Conservation (phyloP, 1,139 yeast genomes). For the Lodderomyces oxycetoniae region DNA sequence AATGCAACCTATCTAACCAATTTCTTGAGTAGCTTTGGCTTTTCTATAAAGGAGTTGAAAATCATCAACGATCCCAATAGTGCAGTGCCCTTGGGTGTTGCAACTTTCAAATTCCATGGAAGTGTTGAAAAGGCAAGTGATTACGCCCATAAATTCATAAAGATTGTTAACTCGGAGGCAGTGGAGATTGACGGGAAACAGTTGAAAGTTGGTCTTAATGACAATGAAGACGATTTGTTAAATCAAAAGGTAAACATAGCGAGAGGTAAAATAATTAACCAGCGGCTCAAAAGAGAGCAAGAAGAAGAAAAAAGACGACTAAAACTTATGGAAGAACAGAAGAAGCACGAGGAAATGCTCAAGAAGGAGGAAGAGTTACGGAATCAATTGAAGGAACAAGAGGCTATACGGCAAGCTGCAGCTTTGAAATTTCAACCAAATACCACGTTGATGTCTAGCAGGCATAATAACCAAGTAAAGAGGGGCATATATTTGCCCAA, state of each 20-base stretch:
- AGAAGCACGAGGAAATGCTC: slow-evolving; percentile 14
- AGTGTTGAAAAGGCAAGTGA: slow-evolving; percentile 49
- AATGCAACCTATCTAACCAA: slow-evolving; percentile 48
- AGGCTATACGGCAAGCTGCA: slow-evolving; percentile 9
- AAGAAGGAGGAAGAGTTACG: slow-evolving; percentile 16
- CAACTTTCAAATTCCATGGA: slow-evolving; percentile 61
- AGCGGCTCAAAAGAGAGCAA: slow-evolving; percentile 21
- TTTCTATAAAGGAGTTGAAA: slow-evolving; percentile 45
- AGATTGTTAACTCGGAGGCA: slow-evolving; percentile 23
- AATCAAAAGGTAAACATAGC: slow-evolving; percentile 28
- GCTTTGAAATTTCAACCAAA: slow-evolving; percentile 21
- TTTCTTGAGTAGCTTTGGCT: slow-evolving; percentile 56
- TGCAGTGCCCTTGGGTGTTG: slow-evolving; percentile 78
- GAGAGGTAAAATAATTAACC: slow-evolving; percentile 32
- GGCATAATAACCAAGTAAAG: slow-evolving; percentile 28
- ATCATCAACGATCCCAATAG: slow-evolving; percentile 67
- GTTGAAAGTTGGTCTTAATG: slow-evolving; percentile 37
- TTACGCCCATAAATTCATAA: slow-evolving; percentile 32
- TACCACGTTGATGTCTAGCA: slow-evolving; percentile 33
- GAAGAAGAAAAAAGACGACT: slow-evolving; percentile 23
- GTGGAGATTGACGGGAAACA: slow-evolving; percentile 40
- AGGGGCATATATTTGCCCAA: slow-evolving; percentile 38
- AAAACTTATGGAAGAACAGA: slow-evolving; percentile 11
- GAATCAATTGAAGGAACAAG: slow-evolving; percentile 10
- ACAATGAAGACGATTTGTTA: slow-evolving; percentile 28